Percentiles rank a stretch among this genome's conserved stretches.
Evolutionary conservation across 139 green algal genomes (phyloP).

Genomic region (Chlorella sp.): DNA sequence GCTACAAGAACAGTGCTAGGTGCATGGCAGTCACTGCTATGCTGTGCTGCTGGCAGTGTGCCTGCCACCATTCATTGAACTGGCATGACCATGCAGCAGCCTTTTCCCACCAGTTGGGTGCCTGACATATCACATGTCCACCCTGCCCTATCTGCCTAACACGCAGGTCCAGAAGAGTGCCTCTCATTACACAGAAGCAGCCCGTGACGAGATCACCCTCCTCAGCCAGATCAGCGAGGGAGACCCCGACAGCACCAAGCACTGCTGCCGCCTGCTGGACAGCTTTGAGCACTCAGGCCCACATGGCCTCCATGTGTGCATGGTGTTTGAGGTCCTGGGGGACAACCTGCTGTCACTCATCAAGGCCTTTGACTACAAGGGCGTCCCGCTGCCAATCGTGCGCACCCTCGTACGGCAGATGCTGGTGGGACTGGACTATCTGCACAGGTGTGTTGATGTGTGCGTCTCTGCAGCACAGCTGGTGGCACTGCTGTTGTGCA

Average conservation of each 20-base stretch:
- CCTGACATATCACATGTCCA: too few species aligned
- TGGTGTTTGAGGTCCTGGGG: conserved; percentile 92
- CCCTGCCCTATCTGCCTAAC: too few species aligned
- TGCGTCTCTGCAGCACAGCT: too few species aligned
- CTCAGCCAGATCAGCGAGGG: conserved; percentile 70
- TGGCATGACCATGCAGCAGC: too few species aligned
- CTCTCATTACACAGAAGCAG: conserved; percentile 93
- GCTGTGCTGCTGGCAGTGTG: too few species aligned
- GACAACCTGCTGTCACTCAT: conserved; percentile 80
- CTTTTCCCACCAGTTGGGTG: too few species aligned
- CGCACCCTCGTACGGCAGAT: conserved; percentile 73
- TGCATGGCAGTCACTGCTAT: too few species aligned
- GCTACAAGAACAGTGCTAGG: too few species aligned
- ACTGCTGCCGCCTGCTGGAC: conserved; percentile 82
- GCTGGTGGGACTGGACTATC: conserved; percentile 86
- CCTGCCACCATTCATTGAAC: too few species aligned
- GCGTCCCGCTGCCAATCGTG: conserved; percentile 83
- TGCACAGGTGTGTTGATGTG: conserved; percentile 57
- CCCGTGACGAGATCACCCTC: conserved; percentile 90
- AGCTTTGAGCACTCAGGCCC: conserved; percentile 90
- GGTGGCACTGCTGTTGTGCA: too few species aligned
- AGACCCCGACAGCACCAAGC: conserved; percentile 45
- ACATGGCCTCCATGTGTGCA: conserved; percentile 93
- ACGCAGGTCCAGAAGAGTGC: conserved; percentile 97
- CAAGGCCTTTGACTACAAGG: conserved; percentile 72